These are phyloP conservation scores for Azolla pinnata DNA, from an alignment of 75 land plant genomes.

Conservation along the genomic window DNA sequence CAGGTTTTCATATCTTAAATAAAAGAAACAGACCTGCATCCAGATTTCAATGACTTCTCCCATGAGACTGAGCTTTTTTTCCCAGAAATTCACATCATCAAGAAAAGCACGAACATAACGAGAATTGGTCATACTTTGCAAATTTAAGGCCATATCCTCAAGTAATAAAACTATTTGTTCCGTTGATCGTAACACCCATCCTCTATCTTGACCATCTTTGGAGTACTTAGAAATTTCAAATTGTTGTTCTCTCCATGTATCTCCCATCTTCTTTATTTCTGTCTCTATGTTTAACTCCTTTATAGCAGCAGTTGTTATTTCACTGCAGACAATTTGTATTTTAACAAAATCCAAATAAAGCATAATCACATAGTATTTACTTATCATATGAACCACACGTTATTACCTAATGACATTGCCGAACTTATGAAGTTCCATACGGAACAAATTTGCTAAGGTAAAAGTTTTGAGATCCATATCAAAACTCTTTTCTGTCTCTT, in stretches of 20 bases:
- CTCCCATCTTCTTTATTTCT: conserved; percentile 26
- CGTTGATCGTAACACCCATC: conserved; percentile 18
- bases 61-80: conserved; percentile 18
- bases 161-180: conserved; percentile 18
- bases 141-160: conserved; percentile 26
- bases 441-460: conserved; percentile 24
- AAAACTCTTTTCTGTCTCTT: conserved; percentile 22
- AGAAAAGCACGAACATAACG: conserved; percentile 26
- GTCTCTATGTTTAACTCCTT: conserved; percentile 30
- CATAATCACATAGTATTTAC: background rate
- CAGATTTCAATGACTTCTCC: conserved; percentile 28
- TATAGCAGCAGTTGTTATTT: conserved; percentile 26
- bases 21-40: conserved; percentile 22
- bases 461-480: conserved; percentile 36
- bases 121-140: conserved; percentile 31
- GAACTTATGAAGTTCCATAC: conserved; percentile 31
- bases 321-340: conserved; percentile 9
- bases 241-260: conserved; percentile 25
- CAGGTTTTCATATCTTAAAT: background rate
- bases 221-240: conserved; percentile 21
- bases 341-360: background rate
- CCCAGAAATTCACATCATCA: conserved; percentile 26
- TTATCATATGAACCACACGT: background rate
- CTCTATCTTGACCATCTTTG: conserved; percentile 28
- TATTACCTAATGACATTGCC: conserved; percentile 20